Percentiles rank a stretch among this genome's conserved stretches.
These are phyloP conservation scores for Salix suchowensis DNA, from an alignment of 345 rosid species.

Conservation along the genomic window DNA sequence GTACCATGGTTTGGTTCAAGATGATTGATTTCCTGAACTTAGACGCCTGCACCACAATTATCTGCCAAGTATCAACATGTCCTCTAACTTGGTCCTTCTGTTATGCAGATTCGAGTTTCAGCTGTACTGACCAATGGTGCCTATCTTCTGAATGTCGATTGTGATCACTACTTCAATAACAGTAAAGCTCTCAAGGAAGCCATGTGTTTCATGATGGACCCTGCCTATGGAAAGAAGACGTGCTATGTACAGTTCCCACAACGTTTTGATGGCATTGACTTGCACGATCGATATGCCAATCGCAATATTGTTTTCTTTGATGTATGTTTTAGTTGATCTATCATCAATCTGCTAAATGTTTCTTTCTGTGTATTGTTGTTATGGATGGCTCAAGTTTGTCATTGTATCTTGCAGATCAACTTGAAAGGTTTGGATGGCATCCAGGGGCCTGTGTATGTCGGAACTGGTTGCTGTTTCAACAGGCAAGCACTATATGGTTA, in stretches of 20 bases:
- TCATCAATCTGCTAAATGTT: slow-evolving; percentile 1
- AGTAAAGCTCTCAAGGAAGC: slow-evolving; percentile 98
- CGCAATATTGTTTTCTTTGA: slow-evolving; percentile 98
- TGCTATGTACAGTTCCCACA: slow-evolving; percentile 99
- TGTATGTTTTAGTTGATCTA: slow-evolving; percentile 44
- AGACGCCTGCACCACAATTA: not conserved
- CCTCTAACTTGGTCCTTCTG: slow-evolving; percentile 23
- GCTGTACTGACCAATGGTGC: slow-evolving; percentile 99
- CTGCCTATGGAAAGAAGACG: slow-evolving; percentile 75
- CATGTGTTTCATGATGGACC: slow-evolving; percentile 99
- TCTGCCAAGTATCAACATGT: not conserved
- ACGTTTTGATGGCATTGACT: slow-evolving; percentile 99
- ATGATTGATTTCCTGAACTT: not conserved
- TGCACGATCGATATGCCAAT: slow-evolving; percentile 99
- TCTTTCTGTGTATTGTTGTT: not conserved
- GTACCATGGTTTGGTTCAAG: not conserved
- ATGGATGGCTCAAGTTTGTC: slow-evolving; percentile 5
- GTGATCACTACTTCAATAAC: slow-evolving; percentile 99
- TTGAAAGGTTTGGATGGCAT: slow-evolving; percentile 96
- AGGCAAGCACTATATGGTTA: slow-evolving; percentile 98
- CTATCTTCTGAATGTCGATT: slow-evolving; percentile 91
- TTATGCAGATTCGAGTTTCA: slow-evolving; percentile 86
- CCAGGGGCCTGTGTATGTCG: slow-evolving; percentile 99
- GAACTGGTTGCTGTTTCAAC: slow-evolving; percentile 98
- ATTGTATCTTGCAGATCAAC: slow-evolving; percentile 60